Base-by-base conservation (phyloP, 192 early-diverging fungal species). In the Haplosporangium gracile region DNA sequence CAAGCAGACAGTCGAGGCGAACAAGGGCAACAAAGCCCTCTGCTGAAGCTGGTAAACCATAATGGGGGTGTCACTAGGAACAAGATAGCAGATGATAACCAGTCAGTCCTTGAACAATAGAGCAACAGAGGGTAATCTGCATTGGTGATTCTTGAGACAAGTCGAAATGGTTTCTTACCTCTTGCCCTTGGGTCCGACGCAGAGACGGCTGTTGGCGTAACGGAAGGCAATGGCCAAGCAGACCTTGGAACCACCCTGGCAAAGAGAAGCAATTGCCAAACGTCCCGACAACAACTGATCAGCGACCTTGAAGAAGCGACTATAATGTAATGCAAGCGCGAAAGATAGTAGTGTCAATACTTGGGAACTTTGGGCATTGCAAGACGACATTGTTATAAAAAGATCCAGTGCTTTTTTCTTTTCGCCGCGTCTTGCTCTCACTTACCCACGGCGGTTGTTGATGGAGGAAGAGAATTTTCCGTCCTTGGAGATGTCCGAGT, bases 31-130 rank as follows among this genome's bases (percentile, higher is more conserved):
- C 57, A 96, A 81, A 9, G 95, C 95, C 34, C 91, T 89, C 80
- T 96, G 95, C 84, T 96, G 95, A 53, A 96, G 88, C 86, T 96
- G 95, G 90, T 95, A 96, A 26, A 83, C 89, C 57, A 95, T 89
- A 77, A 95, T 95, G 9, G 95, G 91, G 18, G 94, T 95, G 71
- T 95, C 94, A 68, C 90, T 90, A 68, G 26, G 18, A 60, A 6
- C 20, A 60, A 29, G 65, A 9, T 9, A 71, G 32, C 15, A 60
- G 18, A 68, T 57, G 22, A n/a, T 45, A 10, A 32, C 5, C n/a
- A 76, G n/a, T 76, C 13, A 74, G 5, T 32, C 18, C 24, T 8
- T 26, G 73, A 1, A 60, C 15, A 75, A 18, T 32, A 11, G 24
- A 24, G 18, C 36, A 36, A 36, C 2, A 36, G 36, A 36, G 45